Base-by-base conservation (phyloP, 225 moss, liverwort and hornwort genomes). In the Lunularia cruciata region DNA sequence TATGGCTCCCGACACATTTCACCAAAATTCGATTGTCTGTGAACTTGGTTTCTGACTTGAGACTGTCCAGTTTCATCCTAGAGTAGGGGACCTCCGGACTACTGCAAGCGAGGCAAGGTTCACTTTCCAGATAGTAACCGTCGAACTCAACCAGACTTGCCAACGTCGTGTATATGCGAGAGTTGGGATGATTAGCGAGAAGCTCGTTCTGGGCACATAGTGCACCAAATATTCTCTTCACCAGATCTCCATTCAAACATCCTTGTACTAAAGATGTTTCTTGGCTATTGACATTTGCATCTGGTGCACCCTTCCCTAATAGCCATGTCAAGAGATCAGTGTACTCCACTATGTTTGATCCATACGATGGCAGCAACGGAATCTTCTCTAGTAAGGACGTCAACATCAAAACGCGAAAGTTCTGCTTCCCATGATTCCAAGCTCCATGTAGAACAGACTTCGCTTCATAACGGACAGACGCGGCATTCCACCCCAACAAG, bases 111-210 rank as follows among this genome's bases (percentile, higher is more conserved):
- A 99, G 67, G 67, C 98, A 99, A 34, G 98, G 98, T 74, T 99
- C 98, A 65, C 98, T 99, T 80, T 99, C 98, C 84, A 99, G 71
- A 76, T 93, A 99, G 65, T 99, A 99, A 22, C 98, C 98, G 68
- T 99, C 98, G 71, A 99, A 99, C 54, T 99, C 98, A 57, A 99
- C 98, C 65, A 99, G 81, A 72, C 86, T 89, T 65, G 93, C 86
- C 49, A 99, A 70, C 47, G 98, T 93, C 37, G 91, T 99, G 71
- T 99, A 99, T 45, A 93, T 99, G 47, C 89, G 90, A 9, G 98
- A 99, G 64, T 99, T 99, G 38, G 93, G 98, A 86, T 99, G 98
- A 35, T 99, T 99, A 34, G 98, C 93, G 33, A 99, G 86, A 45
- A 99, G 91, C 79, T 99, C 98, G 75, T 99, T 99, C 70, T 99